Conservation (phyloP, 2,329 filamentous ascomycete species). For the Neonectria sp. region DNA sequence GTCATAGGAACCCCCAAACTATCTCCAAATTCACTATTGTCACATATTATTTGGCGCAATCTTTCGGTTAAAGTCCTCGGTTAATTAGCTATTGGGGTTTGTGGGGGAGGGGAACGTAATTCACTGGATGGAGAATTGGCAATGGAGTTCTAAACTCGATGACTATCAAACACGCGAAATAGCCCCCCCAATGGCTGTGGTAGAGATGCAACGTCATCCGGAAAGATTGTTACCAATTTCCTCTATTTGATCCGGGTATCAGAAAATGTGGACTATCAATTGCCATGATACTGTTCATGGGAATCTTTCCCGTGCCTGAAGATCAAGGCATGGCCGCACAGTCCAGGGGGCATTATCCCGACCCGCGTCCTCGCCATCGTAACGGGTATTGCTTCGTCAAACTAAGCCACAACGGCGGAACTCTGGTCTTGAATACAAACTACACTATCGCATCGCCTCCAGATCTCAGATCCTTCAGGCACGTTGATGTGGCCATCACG, state of each 20-base stretch:
- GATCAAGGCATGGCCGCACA: constrained; percentile 1
- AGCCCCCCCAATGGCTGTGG: neutral
- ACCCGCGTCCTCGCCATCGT: neutral
- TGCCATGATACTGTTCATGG: neutral
- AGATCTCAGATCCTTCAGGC: constrained; percentile 74
- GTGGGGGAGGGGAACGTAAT: neutral
- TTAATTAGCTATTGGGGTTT: neutral
- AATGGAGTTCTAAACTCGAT: neutral
- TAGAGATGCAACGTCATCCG: neutral
- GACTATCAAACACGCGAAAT: neutral
- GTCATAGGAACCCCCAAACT: neutral
- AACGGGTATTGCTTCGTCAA: constrained; percentile 41
- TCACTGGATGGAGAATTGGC: neutral
- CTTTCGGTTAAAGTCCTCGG: neutral
- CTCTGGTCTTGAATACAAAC: constrained; percentile 69
- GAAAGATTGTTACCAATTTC: neutral
- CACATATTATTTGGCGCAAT: neutral
- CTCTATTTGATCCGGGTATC: neutral
- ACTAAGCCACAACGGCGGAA: constrained; percentile 67
- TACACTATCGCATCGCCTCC: constrained; percentile 76
- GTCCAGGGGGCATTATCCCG: neutral
- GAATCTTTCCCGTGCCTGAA: neutral
- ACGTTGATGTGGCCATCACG: constrained; percentile 71
- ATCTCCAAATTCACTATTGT: neutral
- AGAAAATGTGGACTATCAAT: neutral